Evolutionary conservation across 768 basidiomycete genomes (phyloP).

Genomic region (Termitomyces sp.): DNA sequence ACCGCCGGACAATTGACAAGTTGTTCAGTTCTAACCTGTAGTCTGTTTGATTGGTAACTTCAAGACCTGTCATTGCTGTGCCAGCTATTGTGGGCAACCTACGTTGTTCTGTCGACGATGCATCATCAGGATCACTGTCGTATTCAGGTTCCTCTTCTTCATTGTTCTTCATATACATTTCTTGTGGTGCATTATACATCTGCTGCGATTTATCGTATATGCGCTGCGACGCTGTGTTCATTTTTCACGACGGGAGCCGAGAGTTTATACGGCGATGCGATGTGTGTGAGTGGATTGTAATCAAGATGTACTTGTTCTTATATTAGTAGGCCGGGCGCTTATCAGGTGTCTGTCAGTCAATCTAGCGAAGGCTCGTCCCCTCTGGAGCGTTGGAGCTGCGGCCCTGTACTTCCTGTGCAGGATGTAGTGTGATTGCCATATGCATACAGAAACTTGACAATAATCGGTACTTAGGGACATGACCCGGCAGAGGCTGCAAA

Average conservation of each 20-base stretch:
- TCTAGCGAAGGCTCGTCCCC: too few species aligned
- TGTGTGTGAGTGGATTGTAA: neutral
- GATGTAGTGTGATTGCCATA: neutral
- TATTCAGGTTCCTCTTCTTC: neutral
- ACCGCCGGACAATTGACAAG: neutral
- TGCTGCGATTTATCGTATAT: neutral
- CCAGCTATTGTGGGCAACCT: neutral
- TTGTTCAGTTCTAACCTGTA: slow-evolving; percentile 9
- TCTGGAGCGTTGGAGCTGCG: neutral
- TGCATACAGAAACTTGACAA: neutral
- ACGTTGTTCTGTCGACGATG: neutral
- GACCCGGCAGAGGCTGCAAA: neutral
- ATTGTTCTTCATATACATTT: neutral
- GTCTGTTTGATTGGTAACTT: neutral
- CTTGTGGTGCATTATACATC: neutral
- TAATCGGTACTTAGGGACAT: neutral
- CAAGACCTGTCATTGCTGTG: neutral
- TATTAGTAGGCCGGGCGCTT: neutral
- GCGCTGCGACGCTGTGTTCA: neutral
- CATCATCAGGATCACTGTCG: neutral
- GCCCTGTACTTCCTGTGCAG: neutral
- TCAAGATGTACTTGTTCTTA: neutral
- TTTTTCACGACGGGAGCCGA: neutral
- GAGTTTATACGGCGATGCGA: neutral
- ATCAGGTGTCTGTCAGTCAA: neutral